phyloP scores from a whole-genome alignment of 768 basidiomycete species.

The Termitomyces sp. region DNA sequence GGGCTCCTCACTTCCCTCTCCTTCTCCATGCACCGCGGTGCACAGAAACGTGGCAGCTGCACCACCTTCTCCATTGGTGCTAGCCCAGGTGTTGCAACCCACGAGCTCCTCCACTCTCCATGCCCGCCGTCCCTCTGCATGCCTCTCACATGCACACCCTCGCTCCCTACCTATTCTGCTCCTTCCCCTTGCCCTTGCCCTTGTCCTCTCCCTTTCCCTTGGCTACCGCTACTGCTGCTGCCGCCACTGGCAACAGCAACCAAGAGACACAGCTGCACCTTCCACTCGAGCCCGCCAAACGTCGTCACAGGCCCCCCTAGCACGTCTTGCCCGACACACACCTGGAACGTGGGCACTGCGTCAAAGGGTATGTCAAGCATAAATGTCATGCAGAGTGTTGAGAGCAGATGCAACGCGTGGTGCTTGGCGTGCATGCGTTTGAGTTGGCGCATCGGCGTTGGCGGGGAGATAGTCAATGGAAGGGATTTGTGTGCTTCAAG shows the following conservation, averaged over 20 bases:
- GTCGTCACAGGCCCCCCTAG: conserved; percentile 15
- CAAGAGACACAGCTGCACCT: conserved; percentile 79
- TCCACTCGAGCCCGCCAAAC: conserved; percentile 86
- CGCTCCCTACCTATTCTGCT: conserved; percentile 38
- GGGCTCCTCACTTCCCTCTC: conserved; percentile 11
- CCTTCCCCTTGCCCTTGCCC: too few relatives aligned
- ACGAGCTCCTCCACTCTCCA: conserved; percentile 71
- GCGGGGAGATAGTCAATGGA: conserved; percentile 52
- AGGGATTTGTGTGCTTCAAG: conserved; percentile 87
- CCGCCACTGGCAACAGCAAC: conserved; percentile 60
- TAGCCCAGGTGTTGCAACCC: conserved; percentile 51
- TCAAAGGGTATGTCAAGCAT: conserved; percentile 90
- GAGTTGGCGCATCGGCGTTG: conserved; percentile 45
- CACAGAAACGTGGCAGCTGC: conserved; percentile 11
- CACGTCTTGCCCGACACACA: conserved; percentile 43
- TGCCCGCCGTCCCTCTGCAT: conserved; percentile 52
- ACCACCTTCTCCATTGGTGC: conserved; percentile 54
- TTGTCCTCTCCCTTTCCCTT: too few relatives aligned
- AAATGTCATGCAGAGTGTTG: conserved; percentile 77
- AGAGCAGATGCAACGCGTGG: conserved; percentile 70
- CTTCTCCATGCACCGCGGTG: not conserved
- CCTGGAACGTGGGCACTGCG: conserved; percentile 80
- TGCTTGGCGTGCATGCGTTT: too few relatives aligned
- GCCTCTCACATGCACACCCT: conserved; percentile 48
- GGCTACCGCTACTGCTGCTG: conserved; percentile 34